Evolutionary conservation across 768 basidiomycete species (phyloP).

Genomic region (Exidia glandulosa): DNA sequence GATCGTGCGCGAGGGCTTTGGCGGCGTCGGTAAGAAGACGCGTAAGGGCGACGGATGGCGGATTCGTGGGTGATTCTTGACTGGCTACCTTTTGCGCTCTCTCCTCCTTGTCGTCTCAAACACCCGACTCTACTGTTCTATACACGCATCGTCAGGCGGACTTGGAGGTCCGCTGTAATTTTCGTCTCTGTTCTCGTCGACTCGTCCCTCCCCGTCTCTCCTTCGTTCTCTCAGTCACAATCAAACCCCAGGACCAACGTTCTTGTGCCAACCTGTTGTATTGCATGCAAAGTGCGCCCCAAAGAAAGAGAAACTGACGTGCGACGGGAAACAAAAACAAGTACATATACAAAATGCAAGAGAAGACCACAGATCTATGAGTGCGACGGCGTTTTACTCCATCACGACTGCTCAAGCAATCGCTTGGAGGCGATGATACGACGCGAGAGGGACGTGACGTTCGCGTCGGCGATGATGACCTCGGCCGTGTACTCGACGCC

Average conservation of each 20-base stretch:
- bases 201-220: background rate
- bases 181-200: too few relatives aligned
- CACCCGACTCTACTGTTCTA: too few relatives aligned
- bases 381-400: too few relatives aligned
- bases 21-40: conserved; percentile 70
- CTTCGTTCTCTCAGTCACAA: background rate
- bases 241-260: background rate
- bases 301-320: too few relatives aligned
- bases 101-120: too few relatives aligned
- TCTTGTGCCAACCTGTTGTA: too few relatives aligned
- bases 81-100: too few relatives aligned
- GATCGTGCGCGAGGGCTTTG: conserved; percentile 85
- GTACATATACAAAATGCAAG: too few relatives aligned
- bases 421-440: conserved; percentile 72
- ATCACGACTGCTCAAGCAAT: conserved; percentile 18
- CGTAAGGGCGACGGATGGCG: conserved; percentile 74
- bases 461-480: conserved; percentile 90
- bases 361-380: too few relatives aligned
- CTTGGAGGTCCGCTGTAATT: too few relatives aligned
- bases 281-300: too few relatives aligned
- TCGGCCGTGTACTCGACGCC: conserved; percentile 81
- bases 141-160: background rate
- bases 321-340: too few relatives aligned
- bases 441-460: conserved; percentile 72
- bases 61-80: conserved; percentile 39